These are phyloP conservation scores for Huntiella bhutanensis DNA, from an alignment of 2,329 filamentous ascomycete genomes.

Conservation along the genomic window DNA sequence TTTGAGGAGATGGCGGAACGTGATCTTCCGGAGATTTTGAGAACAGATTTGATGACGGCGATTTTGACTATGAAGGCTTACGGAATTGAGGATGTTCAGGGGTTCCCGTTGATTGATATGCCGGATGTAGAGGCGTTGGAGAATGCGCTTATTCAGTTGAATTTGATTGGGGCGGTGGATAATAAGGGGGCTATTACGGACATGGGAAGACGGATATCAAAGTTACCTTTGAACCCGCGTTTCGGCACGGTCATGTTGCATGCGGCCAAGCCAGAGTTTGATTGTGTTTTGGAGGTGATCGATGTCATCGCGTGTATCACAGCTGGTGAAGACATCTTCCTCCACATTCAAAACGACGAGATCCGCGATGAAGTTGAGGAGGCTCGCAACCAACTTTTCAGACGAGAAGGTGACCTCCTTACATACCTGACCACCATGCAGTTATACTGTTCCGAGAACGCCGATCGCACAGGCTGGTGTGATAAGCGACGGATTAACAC, in stretches of 20 bases:
- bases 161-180: conserved; percentile 57
- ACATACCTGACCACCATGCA: conserved; percentile 46
- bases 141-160: conserved; percentile 63
- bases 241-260: conserved; percentile 70
- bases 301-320: conserved; percentile 58
- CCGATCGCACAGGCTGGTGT: conserved; percentile 39
- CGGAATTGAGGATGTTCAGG: conserved; percentile 61
- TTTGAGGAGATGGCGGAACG: conserved; percentile 52
- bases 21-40: conserved; percentile 73
- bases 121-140: conserved; percentile 63
- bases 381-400: conserved; percentile 35
- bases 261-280: conserved; percentile 47
- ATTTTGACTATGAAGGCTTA: conserved; percentile 86
- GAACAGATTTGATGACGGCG: conserved; percentile 73
- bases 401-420: conserved; percentile 45
- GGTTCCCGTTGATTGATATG: conserved; percentile 70
- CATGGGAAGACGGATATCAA: conserved; percentile 57
- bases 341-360: conserved; percentile 39
- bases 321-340: conserved; percentile 42
- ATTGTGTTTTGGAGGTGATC: conserved; percentile 65
- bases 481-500: conserved; percentile 34
- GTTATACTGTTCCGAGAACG: conserved; percentile 36
- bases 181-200: conserved; percentile 55
- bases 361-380: conserved; percentile 33
- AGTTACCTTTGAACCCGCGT: conserved; percentile 63